Base-by-base conservation (phyloP, 2,329 filamentous ascomycete genomes). In the Ophiostoma sp. region DNA sequence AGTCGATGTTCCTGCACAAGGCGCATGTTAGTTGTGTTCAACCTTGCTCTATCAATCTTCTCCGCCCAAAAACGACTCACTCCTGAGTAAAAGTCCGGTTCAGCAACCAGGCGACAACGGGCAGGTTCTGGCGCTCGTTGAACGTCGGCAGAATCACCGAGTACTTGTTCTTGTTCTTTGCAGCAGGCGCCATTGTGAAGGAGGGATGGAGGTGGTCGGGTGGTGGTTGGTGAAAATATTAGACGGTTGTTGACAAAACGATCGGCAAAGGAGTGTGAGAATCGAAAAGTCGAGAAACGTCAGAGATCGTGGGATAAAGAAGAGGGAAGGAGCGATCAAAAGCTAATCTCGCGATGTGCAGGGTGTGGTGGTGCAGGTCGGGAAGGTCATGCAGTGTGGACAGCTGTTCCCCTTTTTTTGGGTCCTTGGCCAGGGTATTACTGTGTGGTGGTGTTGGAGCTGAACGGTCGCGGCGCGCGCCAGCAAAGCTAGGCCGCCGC, bases 101-200 rank as follows among this genome's bases (percentile, higher is more conserved):
- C 78, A 99, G 88, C 82, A 99, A 86, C 93, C 94, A 98, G 80
- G 92, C 90, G 81, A 98, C 94, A 82, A 99, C 96, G 79, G 96
- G 96, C 78, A 99, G 90, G 85, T 99, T 99, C 83, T 91, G 91
- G 81, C 96, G 93, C 89, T 99, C 96, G 83, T 99, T 98, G 90
- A 97, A 99, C 75, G 96, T 99, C 73, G 96, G 96, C 77, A 99
- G 90, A 81, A 99, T 95, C 81, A 99, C 92, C 78, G 95, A 97
- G 88, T 98, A 99, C 85, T 95, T 97, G 87, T 96, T 87, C 69
- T 81, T 79, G 70, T 39, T 63, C 59, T 45, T 66, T 17, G 78
- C 78, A 71, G 84, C 81, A 73, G 86, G 42, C 42, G 42, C 85
- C 87, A 89, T 89, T 78, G 77, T 78, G 33, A 6, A 11, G 22